phyloP scores from a whole-genome alignment of 805 yeast genomes.

The Yarrowia sp. region DNA sequence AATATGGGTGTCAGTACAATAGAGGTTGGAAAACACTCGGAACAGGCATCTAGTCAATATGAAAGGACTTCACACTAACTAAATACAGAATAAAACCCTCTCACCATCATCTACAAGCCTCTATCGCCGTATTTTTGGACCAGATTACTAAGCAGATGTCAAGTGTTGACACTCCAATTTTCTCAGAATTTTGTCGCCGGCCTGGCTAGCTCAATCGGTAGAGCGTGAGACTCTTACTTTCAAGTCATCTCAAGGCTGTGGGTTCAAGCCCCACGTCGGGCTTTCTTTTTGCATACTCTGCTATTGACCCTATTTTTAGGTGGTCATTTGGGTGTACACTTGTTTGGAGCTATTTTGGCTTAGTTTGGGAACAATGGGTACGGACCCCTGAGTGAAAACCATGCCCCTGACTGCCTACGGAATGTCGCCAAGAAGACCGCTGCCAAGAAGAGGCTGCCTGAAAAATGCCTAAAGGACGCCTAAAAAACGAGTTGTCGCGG shows the following conservation, averaged over 20 bases:
- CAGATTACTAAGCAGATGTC: background rate
- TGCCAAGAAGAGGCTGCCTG: background rate
- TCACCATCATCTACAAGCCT: too few species aligned
- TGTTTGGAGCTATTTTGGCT: background rate
- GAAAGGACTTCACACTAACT: too few species aligned
- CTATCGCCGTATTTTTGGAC: too few species aligned
- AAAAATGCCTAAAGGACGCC: too few species aligned
- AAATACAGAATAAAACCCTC: too few species aligned
- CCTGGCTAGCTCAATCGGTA: constrained; percentile 37
- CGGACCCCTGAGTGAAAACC: background rate
- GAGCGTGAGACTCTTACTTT: constrained; percentile 30
- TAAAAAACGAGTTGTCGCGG: background rate
- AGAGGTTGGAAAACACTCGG: too few species aligned
- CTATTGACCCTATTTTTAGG: background rate
- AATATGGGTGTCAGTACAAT: too few species aligned
- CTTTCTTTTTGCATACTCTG: background rate
- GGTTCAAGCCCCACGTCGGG: constrained; percentile 37
- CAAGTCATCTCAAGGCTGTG: constrained; percentile 23
- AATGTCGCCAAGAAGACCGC: background rate
- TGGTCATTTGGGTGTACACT: background rate
- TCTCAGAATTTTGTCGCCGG: background rate
- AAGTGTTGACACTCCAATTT: too few species aligned
- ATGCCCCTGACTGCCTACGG: constrained; percentile 14
- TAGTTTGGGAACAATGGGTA: background rate
- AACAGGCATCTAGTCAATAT: too few species aligned